phyloP scores from a whole-genome alignment of 495 filamentous ascomycete genomes.

The Aspergillus conjunctus region DNA sequence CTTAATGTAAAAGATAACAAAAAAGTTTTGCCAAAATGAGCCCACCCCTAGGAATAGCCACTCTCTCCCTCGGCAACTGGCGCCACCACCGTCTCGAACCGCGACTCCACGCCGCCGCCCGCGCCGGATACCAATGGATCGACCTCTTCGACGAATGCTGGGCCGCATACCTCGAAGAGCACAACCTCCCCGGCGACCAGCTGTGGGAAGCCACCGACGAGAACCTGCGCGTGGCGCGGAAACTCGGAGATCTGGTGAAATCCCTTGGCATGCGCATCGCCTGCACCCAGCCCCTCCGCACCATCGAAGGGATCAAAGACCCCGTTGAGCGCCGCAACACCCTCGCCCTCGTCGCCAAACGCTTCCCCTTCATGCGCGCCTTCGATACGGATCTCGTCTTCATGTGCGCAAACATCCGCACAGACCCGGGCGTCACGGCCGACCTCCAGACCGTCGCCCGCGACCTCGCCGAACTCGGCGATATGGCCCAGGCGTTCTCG shows the following conservation, averaged over 20 bases:
- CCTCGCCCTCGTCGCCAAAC: conserved; percentile 33
- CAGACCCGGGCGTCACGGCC: conserved; percentile 31
- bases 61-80: conserved; percentile 38
- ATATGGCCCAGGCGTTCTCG: conserved; percentile 34
- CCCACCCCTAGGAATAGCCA: conserved; percentile 31
- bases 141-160: conserved; percentile 45
- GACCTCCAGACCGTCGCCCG: conserved; percentile 34
- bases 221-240: conserved; percentile 32
- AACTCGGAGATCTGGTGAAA: conserved; percentile 33
- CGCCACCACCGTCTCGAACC: conserved; percentile 30
- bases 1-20: background rate
- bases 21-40: background rate
- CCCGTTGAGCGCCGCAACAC: conserved; percentile 25
- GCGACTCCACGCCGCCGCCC: conserved; percentile 34
- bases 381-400: conserved; percentile 41
- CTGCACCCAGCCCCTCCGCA: conserved; percentile 37
- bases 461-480: conserved; percentile 35
- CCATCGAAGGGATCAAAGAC: conserved; percentile 36
- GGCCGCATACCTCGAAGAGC: conserved; percentile 37
- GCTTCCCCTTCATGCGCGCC: conserved; percentile 42
- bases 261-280: conserved; percentile 36
- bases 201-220: conserved; percentile 35
- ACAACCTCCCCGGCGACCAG: conserved; percentile 26
- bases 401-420: conserved; percentile 39
- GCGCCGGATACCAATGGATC: conserved; percentile 37